Evolutionary conservation across 306 rosid species (phyloP).

Genomic region (Coriaria nepalensis): DNA sequence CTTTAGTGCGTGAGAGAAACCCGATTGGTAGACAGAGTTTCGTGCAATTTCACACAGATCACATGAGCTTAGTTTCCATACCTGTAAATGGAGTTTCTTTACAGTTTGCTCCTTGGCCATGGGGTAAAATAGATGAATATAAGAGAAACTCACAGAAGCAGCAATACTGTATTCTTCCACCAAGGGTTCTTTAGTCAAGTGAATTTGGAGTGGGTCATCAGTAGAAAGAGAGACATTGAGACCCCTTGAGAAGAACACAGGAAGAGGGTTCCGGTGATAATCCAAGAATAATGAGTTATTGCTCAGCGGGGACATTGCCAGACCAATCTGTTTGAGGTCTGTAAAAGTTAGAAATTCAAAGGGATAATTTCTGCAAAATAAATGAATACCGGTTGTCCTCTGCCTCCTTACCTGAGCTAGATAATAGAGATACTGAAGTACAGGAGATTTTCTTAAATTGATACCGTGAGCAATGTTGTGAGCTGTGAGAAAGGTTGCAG

Average conservation of each 20-base stretch:
- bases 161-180: constrained; percentile 98
- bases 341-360: too few relatives aligned
- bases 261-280: constrained; percentile 94
- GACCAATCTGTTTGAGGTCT: constrained; percentile 49
- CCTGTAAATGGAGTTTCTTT: constrained; percentile 3
- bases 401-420: constrained; percentile 58
- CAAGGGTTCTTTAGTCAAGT: constrained; percentile 91
- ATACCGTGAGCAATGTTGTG: constrained; percentile 85
- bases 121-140: background rate
- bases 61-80: constrained; percentile 70
- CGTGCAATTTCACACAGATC: constrained; percentile 80
- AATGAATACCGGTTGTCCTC: background rate
- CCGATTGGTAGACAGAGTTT: constrained; percentile 85
- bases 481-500: constrained; percentile 65
- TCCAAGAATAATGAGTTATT: constrained; percentile 87
- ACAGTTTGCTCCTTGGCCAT: background rate
- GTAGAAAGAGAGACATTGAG: constrained; percentile 95
- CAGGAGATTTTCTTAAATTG: constrained; percentile 69
- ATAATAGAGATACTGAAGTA: constrained; percentile 71
- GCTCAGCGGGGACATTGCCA: constrained; percentile 97
- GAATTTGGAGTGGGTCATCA: constrained; percentile 98
- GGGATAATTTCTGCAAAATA: too few relatives aligned
- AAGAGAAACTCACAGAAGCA: constrained; percentile 68
- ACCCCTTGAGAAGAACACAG: constrained; percentile 82
- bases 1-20: constrained; percentile 70